A percentile compares a stretch with the other conserved stretches of the same genome.
Conservation (phyloP, 176 grass and related monocot species). For the Cymbopogon citratus region DNA sequence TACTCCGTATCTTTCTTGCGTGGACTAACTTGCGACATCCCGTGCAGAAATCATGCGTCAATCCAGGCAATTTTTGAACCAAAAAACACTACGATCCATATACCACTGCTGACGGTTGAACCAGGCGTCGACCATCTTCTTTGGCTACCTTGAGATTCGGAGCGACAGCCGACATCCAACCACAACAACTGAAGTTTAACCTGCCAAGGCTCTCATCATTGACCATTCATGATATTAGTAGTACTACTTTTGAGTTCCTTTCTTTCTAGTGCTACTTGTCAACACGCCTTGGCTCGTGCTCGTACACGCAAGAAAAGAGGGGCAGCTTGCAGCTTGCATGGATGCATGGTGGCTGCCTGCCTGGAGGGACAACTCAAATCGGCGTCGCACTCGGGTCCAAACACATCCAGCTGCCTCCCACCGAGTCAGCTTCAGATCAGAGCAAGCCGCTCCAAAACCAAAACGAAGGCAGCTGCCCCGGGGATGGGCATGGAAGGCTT, state of each 20-base stretch:
- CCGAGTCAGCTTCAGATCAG: conserved; percentile 21
- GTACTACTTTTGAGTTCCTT: too few species aligned
- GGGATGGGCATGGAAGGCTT: background rate
- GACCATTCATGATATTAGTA: too few species aligned
- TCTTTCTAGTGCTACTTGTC: background rate
- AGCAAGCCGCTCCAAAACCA: background rate
- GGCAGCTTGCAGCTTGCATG: background rate
- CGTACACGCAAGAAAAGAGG: background rate
- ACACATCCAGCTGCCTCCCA: conserved; percentile 38
- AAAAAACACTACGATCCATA: background rate
- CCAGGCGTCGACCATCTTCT: background rate
- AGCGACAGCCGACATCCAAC: background rate
- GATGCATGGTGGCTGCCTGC: background rate
- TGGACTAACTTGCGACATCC: background rate
- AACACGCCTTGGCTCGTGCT: background rate
- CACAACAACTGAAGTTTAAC: too few species aligned
- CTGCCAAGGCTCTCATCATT: background rate
- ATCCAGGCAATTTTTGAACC: too few species aligned
- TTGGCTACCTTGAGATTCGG: background rate
- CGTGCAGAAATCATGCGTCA: background rate
- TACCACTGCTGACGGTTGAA: background rate
- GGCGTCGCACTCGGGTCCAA: conserved; percentile 21
- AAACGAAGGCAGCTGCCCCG: conserved; percentile 4
- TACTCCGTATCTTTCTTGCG: too few species aligned
- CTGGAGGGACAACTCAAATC: conserved; percentile 9